Percentiles rank a stretch among this genome's conserved stretches.
Conservation (phyloP, 805 yeast genomes). For the Lachancea kluyveri region DNA sequence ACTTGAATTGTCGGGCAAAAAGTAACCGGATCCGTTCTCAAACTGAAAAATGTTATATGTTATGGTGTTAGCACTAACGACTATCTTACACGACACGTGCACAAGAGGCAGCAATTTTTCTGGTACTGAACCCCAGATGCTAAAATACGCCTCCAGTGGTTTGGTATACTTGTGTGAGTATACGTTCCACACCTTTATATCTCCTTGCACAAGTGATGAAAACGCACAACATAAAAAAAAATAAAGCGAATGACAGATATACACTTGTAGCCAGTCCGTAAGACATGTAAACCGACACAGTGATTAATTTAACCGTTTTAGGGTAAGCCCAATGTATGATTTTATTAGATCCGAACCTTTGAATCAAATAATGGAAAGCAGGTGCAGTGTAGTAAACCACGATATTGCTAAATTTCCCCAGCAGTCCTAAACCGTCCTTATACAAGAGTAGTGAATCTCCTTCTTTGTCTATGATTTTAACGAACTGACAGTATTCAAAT, state of each 20-base stretch:
- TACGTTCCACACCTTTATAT: conserved; percentile 19
- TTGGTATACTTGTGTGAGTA: conserved; percentile 8
- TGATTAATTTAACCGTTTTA: conserved; percentile 14
- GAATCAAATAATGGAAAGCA: conserved; percentile 8
- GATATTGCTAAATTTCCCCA: conserved; percentile 30
- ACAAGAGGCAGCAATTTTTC: too few species aligned
- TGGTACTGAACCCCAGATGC: background rate
- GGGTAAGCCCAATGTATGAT: conserved; percentile 11
- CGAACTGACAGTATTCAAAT: conserved; percentile 17
- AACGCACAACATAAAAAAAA: conserved; percentile 28
- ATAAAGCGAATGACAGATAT: conserved; percentile 24
- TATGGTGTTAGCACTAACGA: too few species aligned
- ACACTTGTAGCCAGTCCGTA: conserved; percentile 28
- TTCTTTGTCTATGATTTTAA: conserved; percentile 28
- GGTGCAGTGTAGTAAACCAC: conserved; percentile 25
- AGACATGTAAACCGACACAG: conserved; percentile 17
- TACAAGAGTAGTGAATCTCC: conserved; percentile 11
- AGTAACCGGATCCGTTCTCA: too few species aligned
- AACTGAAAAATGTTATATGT: too few species aligned
- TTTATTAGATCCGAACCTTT: conserved; percentile 2
- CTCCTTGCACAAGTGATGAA: conserved; percentile 22
- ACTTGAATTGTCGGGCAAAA: too few species aligned
- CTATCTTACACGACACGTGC: too few species aligned
- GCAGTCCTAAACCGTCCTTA: conserved; percentile 16
- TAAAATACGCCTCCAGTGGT: conserved; percentile 6